phyloP scores from a whole-genome alignment of 805 yeast genomes.

The Tetrapisispora fleetii region DNA sequence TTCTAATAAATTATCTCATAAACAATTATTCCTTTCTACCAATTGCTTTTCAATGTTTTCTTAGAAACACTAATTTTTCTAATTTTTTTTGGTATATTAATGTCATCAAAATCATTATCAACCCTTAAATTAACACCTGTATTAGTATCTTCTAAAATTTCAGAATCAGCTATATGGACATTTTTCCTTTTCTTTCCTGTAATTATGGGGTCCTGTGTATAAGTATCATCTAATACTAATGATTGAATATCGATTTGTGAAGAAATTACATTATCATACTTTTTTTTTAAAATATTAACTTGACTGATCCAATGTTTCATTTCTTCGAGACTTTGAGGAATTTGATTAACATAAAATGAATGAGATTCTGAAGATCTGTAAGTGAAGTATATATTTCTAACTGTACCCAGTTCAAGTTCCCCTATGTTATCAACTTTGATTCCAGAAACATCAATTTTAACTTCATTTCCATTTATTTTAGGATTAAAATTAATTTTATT shows the following conservation, averaged over 20 bases:
- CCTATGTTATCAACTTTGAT: slow-evolving; percentile 9
- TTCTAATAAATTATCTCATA: no score
- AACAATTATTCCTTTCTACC: slow-evolving; percentile 12
- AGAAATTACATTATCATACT: slow-evolving; percentile 3
- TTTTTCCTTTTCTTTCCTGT: slow-evolving; percentile 15
- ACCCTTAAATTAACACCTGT: no score
- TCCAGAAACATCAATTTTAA: slow-evolving; percentile 18
- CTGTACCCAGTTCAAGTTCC: slow-evolving; percentile 5
- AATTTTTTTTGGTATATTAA: slow-evolving; percentile 14
- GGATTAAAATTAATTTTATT: background rate
- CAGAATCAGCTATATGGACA: slow-evolving; percentile 13
- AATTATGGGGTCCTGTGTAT: slow-evolving; percentile 8
- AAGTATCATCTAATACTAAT: slow-evolving; percentile 12
- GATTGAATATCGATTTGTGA: slow-evolving; percentile 14
- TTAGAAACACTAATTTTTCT: slow-evolving; percentile 27
- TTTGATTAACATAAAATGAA: slow-evolving; percentile 14
- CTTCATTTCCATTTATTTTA: slow-evolving; percentile 3
- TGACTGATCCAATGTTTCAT: slow-evolving; percentile 16
- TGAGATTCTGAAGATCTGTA: slow-evolving; percentile 12
- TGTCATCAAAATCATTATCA: background rate
- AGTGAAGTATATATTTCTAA: slow-evolving; percentile 13
- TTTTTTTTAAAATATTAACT: slow-evolving; percentile 7
- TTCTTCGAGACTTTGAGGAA: slow-evolving; percentile 12
- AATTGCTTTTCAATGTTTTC: slow-evolving; percentile 22
- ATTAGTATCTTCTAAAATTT: slow-evolving; percentile 5